Percentiles rank a stretch among this genome's conserved stretches.
These are phyloP conservation scores for Saccharomyces hybrid DNA, from an alignment of 1,139 yeast species.

Conservation along the genomic window DNA sequence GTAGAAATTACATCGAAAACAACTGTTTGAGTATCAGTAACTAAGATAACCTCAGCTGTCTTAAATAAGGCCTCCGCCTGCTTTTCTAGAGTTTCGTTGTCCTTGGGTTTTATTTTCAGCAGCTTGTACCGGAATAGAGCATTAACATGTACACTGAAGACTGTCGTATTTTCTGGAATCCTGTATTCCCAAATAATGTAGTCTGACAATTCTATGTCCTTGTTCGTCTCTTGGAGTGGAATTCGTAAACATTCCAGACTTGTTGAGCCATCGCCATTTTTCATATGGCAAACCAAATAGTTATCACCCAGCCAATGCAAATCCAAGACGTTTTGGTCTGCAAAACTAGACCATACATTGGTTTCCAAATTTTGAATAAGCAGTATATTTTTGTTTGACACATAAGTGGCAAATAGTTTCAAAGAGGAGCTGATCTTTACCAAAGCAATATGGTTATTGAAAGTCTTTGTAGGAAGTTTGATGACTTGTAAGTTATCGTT, in stretches of 20 bases:
- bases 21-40: slow-evolving; percentile 12
- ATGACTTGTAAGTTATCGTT: slow-evolving; percentile 20
- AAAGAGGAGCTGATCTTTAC: slow-evolving; percentile 21
- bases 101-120: slow-evolving; percentile 20
- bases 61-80: slow-evolving; percentile 19
- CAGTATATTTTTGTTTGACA: slow-evolving; percentile 28
- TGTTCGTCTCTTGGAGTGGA: slow-evolving; percentile 18
- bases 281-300: slow-evolving; percentile 25
- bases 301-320: slow-evolving; percentile 30
- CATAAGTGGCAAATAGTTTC: slow-evolving; percentile 23
- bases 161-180: slow-evolving; percentile 12
- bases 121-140: slow-evolving; percentile 20
- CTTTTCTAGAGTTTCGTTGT: slow-evolving; percentile 10
- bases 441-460: slow-evolving; percentile 25
- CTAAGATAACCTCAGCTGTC: slow-evolving; percentile 26
- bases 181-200: slow-evolving; percentile 25
- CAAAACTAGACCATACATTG: slow-evolving; percentile 25
- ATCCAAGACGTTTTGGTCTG: slow-evolving; percentile 20
- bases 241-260: slow-evolving; percentile 22
- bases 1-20: slow-evolving; percentile 25
- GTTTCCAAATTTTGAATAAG: slow-evolving; percentile 25
- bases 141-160: slow-evolving; percentile 20
- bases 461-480: slow-evolving; percentile 28
- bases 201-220: slow-evolving; percentile 15
- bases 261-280: slow-evolving; percentile 19